Base-by-base conservation (phyloP, 768 basidiomycete genomes). In the Tricholoma matsutake region DNA sequence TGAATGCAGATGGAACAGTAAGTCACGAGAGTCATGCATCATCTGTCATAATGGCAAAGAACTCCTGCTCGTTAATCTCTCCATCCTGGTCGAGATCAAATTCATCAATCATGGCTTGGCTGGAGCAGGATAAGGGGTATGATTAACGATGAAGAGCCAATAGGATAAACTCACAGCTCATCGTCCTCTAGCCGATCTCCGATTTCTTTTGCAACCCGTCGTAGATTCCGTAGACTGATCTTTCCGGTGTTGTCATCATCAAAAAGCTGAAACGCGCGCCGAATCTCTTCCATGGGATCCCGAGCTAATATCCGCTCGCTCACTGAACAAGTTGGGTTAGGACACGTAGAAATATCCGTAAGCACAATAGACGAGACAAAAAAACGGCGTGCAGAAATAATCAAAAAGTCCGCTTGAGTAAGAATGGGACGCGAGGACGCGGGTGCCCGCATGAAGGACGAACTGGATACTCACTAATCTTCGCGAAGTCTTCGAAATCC, bases 61-160 rank as follows among this genome's bases (percentile, higher is more conserved):
- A 98, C 74, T 99, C 97, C 70, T 92, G 87, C 72, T 96, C 91
- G 70, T 87, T 95, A 73, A 98, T 98, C 78, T 96, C 96, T 29
- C 96, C 95, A 66, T 99, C 97, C 72, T 94, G 89, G 77, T 99
- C 97, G 25, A 99, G 86, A 75, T 99, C 97, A 71, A 99, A 99
- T 76, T 99, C 97, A 68, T 99, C 97, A 70, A 99, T 99, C 97
- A 99, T 99, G 22, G 97, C 97, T 86, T 98, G 95, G 66, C 96
- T 98, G 66, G 28, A 49, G 31, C 39, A 14, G 28, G 34, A 28
- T 16, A 9, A 9, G 41, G n/a, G 5, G 53, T 34, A 47, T 64
- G 16, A 65, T 52, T 31, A 13, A 63, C 22, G 28, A 11, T 37
- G 13, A 37, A 2, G 22, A 11, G 6, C 10, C 16, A 49, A 60